Conservation (phyloP, 1,139 yeast species). For the Blastobotrys niveus region DNA sequence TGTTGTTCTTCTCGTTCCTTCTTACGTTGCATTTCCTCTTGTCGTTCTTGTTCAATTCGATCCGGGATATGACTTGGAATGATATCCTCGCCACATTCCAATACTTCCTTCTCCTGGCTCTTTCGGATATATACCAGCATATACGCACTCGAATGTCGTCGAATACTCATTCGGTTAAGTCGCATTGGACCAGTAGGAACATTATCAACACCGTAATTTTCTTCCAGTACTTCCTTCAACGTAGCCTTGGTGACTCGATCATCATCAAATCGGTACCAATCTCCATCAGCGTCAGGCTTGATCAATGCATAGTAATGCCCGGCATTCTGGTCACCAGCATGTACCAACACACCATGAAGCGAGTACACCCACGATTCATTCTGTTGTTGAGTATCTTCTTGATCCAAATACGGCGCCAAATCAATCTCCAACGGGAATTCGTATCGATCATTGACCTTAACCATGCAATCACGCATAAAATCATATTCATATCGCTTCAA, state of each 20-base stretch:
- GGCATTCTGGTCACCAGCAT: constrained; percentile 89
- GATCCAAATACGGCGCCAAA: constrained; percentile 67
- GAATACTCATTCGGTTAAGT: constrained; percentile 29
- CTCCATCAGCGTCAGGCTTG: constrained; percentile 63
- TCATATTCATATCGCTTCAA: constrained; percentile 92
- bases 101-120: constrained; percentile 49
- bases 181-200: constrained; percentile 14
- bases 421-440: constrained; percentile 86
- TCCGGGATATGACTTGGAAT: constrained; percentile 68
- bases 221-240: constrained; percentile 77
- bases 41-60: constrained; percentile 57
- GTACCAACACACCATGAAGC: constrained; percentile 90
- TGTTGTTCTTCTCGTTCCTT: constrained; percentile 75
- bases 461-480: constrained; percentile 80
- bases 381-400: constrained; percentile 42
- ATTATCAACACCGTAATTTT: constrained; percentile 76
- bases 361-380: constrained; percentile 69
- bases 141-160: constrained; percentile 89
- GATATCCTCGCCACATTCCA: constrained; percentile 53
- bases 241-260: constrained; percentile 90
- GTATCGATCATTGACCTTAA: constrained; percentile 86
- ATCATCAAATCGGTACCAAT: constrained; percentile 93
- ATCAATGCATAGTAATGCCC: constrained; percentile 96
- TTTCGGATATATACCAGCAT: constrained; percentile 91
- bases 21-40: constrained; percentile 51